These are phyloP conservation scores for Gentiana macrophylla DNA, from an alignment of 257 asterid genomes.

Conservation along the genomic window DNA sequence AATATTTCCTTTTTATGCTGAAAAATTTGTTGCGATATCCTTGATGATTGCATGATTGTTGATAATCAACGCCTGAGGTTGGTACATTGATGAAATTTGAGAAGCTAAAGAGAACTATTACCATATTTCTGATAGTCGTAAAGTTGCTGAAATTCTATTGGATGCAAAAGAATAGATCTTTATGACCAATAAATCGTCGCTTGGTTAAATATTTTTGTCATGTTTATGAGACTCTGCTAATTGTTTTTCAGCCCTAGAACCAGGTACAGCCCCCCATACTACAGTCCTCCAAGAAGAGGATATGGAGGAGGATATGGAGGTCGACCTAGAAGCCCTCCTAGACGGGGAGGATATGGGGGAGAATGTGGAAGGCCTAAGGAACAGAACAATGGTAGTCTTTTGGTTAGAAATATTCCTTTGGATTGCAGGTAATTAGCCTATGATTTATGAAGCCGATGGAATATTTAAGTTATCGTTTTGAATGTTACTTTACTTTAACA, in stretches of 20 bases:
- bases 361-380: constrained; percentile 18
- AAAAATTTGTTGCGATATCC: no score
- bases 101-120: no score
- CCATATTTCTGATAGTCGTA: no score
- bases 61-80: no score
- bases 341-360: constrained; percentile 21
- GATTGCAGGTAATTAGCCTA: constrained; percentile 19
- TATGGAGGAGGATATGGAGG: constrained; percentile 11
- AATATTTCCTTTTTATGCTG: no score
- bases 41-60: no score
- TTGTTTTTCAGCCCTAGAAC: constrained; percentile 4
- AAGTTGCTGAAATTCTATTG: no score
- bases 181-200: no score
- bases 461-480: background rate
- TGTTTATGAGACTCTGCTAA: no score
- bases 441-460: background rate
- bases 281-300: constrained; percentile 29
- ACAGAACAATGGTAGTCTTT: constrained; percentile 23
- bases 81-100: no score
- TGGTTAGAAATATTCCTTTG: constrained; percentile 27
- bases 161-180: no score
- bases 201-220: no score
- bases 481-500: background rate
- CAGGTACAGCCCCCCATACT: constrained; percentile 21
- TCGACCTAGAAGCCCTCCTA: constrained; percentile 22